Percentiles rank a stretch among this genome's conserved stretches.
These are phyloP conservation scores for Solanum okadae DNA, from an alignment of 257 asterid species.

Conservation along the genomic window DNA sequence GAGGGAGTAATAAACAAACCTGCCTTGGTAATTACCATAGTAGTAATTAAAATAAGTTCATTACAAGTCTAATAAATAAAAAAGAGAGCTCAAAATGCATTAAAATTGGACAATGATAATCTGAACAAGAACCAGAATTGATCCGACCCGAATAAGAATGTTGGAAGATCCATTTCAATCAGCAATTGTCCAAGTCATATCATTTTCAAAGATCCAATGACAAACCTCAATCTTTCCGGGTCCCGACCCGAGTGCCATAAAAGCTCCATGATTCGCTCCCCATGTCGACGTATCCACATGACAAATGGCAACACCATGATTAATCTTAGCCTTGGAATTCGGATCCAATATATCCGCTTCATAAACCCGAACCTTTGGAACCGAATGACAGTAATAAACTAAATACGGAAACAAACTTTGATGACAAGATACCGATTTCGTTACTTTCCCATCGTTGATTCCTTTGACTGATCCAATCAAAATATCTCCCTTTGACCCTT, in stretches of 20 bases:
- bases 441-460: conserved; percentile 58
- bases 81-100: not conserved
- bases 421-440: conserved; percentile 80
- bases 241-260: conserved; percentile 52
- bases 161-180: conserved; percentile 10
- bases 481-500: conserved; percentile 36
- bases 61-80: not conserved
- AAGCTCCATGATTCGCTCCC: conserved; percentile 83
- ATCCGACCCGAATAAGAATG: conserved; percentile 5
- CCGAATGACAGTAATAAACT: conserved; percentile 86
- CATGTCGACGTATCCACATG: conserved; percentile 72
- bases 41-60: not conserved
- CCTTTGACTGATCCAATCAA: conserved; percentile 49
- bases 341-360: conserved; percentile 75
- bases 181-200: conserved; percentile 67
- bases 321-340: conserved; percentile 34
- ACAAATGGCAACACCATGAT: conserved; percentile 77
- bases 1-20: no score
- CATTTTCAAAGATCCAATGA: conserved; percentile 90
- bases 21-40: not conserved
- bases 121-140: not conserved
- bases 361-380: conserved; percentile 84
- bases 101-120: not conserved
- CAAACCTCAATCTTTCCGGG: conserved; percentile 89
- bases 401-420: conserved; percentile 73